Base-by-base conservation (phyloP, 2,329 filamentous ascomycete genomes). In the Cyclaneusma minus region DNA sequence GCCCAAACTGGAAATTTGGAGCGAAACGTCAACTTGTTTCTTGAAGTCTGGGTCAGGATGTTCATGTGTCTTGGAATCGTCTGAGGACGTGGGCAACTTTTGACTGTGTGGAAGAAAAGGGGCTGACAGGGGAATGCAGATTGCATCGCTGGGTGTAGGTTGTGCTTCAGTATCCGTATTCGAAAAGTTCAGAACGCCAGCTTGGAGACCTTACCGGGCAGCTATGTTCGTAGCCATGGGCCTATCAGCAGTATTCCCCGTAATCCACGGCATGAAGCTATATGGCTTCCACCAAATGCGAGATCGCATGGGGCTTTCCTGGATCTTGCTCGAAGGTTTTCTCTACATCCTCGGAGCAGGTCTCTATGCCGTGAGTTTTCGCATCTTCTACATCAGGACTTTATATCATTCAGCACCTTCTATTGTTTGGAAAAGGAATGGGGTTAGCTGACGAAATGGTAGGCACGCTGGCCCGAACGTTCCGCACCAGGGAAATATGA, bases 221-320 rank as follows among this genome's bases (percentile, higher is more conserved):
- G 56, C 67, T 37, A 89, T 95, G 77, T 98, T 95, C 47, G 72
- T 93, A 23, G 68, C 70, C 12, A 77, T 95, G 52, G 89, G 89
- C 0, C 51, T 84, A 7, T 91, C 82, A 3, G 84, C 82, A 1
- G 58, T 92, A 5, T 59, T 94, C 21, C 87, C 89, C 1, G 68
- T 95, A 3, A 38, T 87, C 11, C 85, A 95, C 42, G 83, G 79
- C 3, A 37, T 85, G 24, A 45, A 47, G 13, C 50, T 78, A 13
- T 80, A 80, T 48, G 82, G 84, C 3, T 56, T 74, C 25, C 46
- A 56, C 7, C 60, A 69, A 18, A 61, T 93, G 42, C 61, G 76
- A 27, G 56, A 68, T 27, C 68, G 77, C 27, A 89, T 94, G 47
- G 81, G 82, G 3, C 60, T 98, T 11, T 67, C 62, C 34, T 92